phyloP scores from a whole-genome alignment of 2,329 filamentous ascomycete genomes.

The Periglandula ipomoeae region DNA sequence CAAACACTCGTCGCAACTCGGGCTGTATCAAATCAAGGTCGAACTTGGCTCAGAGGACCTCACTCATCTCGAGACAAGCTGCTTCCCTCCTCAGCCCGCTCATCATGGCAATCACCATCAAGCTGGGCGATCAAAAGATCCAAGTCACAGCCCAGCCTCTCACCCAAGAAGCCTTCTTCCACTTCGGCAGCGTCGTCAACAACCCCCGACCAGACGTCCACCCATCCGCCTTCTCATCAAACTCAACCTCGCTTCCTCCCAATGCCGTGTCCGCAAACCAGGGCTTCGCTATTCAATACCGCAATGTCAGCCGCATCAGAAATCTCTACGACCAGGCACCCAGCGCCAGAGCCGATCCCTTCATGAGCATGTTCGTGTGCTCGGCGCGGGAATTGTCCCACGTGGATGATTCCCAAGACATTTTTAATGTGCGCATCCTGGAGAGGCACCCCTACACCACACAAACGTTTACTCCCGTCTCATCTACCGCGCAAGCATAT shows the following conservation, averaged over 20 bases:
- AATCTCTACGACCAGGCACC: slow-evolving; percentile 63
- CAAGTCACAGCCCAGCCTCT: slow-evolving; percentile 54
- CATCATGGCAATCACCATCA: slow-evolving; percentile 18
- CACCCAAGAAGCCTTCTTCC: slow-evolving; percentile 57
- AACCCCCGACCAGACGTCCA: slow-evolving; percentile 56
- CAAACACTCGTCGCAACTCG: too few relatives aligned
- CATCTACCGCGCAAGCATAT: slow-evolving; percentile 45
- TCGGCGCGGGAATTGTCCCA: slow-evolving; percentile 26
- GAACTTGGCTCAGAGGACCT: too few relatives aligned
- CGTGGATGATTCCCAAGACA: slow-evolving; percentile 7
- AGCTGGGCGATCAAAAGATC: slow-evolving; percentile 16
- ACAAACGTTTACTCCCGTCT: slow-evolving; percentile 83
- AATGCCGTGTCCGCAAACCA: slow-evolving; percentile 65
- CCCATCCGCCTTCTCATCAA: slow-evolving; percentile 36
- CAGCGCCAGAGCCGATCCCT: slow-evolving; percentile 43
- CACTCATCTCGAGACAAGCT: too few relatives aligned
- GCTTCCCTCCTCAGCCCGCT: too few relatives aligned
- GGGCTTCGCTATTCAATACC: slow-evolving; percentile 79
- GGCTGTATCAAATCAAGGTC: too few relatives aligned
- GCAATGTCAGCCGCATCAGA: slow-evolving; percentile 63
- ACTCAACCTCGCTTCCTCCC: slow-evolving; percentile 28
- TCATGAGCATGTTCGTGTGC: slow-evolving; percentile 87
- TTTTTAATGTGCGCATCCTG: slow-evolving; percentile 59
- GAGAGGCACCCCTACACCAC: slow-evolving; percentile 92
- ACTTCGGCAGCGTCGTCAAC: slow-evolving; percentile 75